A percentile compares a stretch with the other conserved stretches of the same genome.
Conservation (phyloP, 2,329 filamentous ascomycete genomes). For the Aureobasidium sp. region DNA sequence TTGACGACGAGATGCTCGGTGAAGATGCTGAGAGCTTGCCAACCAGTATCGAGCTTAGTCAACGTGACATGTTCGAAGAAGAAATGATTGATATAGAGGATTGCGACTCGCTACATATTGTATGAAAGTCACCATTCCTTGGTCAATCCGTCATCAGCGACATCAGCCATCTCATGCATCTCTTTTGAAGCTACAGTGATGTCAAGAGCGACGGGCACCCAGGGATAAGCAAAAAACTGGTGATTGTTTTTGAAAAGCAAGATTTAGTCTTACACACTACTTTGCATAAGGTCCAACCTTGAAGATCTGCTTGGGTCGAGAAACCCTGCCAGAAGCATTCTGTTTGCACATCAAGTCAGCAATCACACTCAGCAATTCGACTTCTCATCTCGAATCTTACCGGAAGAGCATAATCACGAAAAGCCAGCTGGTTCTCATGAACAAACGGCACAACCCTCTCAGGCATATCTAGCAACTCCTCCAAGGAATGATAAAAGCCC, state of each 20-base stretch:
- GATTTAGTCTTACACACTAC: not conserved
- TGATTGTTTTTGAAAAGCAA: no score
- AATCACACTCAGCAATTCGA: not conserved
- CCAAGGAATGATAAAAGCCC: slow-evolving; percentile 16
- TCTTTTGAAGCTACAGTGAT: no score
- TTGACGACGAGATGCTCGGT: not conserved
- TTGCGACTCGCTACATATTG: not conserved
- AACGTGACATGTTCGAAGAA: not conserved
- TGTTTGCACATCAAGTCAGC: not conserved
- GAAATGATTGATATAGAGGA: not conserved
- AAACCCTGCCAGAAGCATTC: not conserved
- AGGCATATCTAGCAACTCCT: slow-evolving; percentile 23
- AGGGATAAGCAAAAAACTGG: no score
- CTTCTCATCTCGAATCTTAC: slow-evolving; percentile 5
- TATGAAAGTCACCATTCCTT: not conserved
- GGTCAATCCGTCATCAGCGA: no score
- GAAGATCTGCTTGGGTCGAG: not conserved
- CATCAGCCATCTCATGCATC: not conserved
- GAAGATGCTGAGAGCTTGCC: not conserved
- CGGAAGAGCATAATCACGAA: slow-evolving; percentile 17
- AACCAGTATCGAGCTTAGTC: not conserved
- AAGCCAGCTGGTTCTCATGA: slow-evolving; percentile 22
- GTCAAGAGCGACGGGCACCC: no score
- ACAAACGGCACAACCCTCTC: slow-evolving; percentile 20
- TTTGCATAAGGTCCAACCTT: not conserved